phyloP scores from a whole-genome alignment of 1,284 basidiomycete genomes.

The Cerrena zonata region DNA sequence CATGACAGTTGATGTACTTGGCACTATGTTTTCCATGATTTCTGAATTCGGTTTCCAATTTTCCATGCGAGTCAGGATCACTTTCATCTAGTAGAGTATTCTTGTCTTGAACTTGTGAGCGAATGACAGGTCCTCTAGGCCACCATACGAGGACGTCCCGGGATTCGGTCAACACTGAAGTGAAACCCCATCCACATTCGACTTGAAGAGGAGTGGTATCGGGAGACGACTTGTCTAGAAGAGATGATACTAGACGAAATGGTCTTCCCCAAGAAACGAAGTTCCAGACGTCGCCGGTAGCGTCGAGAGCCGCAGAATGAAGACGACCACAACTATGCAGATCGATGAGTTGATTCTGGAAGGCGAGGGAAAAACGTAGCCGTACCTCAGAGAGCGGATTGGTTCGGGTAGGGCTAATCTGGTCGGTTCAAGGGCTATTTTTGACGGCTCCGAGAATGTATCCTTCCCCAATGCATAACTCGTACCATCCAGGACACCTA shows the following conservation, averaged over 20 bases:
- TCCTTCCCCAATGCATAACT: slow-evolving; percentile 38
- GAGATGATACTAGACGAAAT: slow-evolving; percentile 50
- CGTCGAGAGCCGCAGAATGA: slow-evolving; percentile 64
- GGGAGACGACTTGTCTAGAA: slow-evolving; percentile 38
- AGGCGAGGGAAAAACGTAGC: slow-evolving; percentile 1
- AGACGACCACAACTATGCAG: slow-evolving; percentile 62
- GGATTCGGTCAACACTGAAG: slow-evolving; percentile 59
- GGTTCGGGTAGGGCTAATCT: slow-evolving; percentile 50
- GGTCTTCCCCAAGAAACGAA: slow-evolving; percentile 72
- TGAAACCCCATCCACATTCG: slow-evolving; percentile 78
- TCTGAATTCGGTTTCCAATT: background rate
- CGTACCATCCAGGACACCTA: slow-evolving; percentile 60
- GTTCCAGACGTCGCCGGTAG: slow-evolving; percentile 56
- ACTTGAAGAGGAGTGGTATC: slow-evolving; percentile 59
- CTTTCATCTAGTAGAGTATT: slow-evolving; percentile 42
- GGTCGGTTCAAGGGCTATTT: slow-evolving; percentile 46
- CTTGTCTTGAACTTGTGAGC: slow-evolving; percentile 32
- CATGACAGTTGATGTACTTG: slow-evolving; percentile 34
- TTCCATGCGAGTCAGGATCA: slow-evolving; percentile 24
- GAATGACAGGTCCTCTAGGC: slow-evolving; percentile 50
- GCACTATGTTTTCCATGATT: no score
- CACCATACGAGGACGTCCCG: slow-evolving; percentile 76
- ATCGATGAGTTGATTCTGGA: slow-evolving; percentile 1
- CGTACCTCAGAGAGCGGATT: slow-evolving; percentile 59
- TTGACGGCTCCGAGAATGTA: slow-evolving; percentile 52